Conservation (phyloP, 176 grass and related monocot genomes). For the Avena insularis region DNA sequence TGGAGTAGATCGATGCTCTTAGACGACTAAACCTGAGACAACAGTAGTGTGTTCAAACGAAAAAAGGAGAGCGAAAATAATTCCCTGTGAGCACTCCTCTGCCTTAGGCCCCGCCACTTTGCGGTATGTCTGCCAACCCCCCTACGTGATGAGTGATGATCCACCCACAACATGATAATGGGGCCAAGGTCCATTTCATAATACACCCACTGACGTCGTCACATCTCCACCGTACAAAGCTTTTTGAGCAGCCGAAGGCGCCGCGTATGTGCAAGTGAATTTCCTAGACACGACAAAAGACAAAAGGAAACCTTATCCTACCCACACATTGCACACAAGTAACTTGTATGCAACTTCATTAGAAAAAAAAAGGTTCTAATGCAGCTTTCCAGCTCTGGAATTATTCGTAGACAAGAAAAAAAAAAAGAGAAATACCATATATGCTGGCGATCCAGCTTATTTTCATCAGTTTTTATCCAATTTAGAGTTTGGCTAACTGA, state of each 20-base stretch:
- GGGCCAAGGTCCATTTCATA: constrained; percentile 7
- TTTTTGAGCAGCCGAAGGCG: constrained; percentile 39
- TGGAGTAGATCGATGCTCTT: background rate
- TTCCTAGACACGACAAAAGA: constrained; percentile 30
- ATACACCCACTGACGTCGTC: constrained; percentile 32
- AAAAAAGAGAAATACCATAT: too few relatives aligned
- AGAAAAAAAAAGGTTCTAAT: background rate
- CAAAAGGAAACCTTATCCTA: constrained; percentile 1
- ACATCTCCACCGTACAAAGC: constrained; percentile 21
- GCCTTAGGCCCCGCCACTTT: constrained; percentile 37
- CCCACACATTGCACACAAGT: constrained; percentile 30
- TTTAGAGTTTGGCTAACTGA: background rate
- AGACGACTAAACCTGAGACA: background rate
- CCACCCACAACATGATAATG: background rate
- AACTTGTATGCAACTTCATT: background rate
- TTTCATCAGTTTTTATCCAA: background rate
- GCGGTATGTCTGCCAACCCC: constrained; percentile 44
- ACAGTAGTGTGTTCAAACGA: background rate
- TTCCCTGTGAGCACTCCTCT: background rate
- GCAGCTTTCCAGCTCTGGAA: background rate
- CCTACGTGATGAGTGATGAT: constrained; percentile 18
- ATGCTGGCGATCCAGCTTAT: background rate
- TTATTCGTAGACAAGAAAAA: background rate
- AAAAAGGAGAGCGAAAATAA: background rate
- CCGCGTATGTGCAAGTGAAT: constrained; percentile 48